phyloP scores from a whole-genome alignment of 2,329 filamentous ascomycete genomes.

The Seiridium unicorne region DNA sequence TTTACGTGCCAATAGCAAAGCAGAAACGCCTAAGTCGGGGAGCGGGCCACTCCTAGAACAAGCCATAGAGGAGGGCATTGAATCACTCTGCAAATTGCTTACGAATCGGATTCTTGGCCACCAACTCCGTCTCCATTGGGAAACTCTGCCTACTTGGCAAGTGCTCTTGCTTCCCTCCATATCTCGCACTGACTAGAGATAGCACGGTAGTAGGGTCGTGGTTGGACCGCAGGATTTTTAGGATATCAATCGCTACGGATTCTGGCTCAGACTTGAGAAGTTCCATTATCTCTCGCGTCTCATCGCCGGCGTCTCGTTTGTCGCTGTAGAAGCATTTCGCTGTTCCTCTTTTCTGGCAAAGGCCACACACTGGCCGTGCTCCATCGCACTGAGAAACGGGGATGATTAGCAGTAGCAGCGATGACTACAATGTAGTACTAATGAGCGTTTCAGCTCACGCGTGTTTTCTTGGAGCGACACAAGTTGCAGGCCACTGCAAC shows the following conservation, averaged over 20 bases:
- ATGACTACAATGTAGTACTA: not conserved
- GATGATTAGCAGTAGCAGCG: not conserved
- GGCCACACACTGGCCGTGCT: not conserved
- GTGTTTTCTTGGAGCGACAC: conserved; percentile 2
- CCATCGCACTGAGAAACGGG: conserved; percentile 5
- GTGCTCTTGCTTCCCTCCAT: not conserved
- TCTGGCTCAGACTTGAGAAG: not conserved
- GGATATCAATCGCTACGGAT: not conserved
- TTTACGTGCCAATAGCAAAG: too few relatives aligned
- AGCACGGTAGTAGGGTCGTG: not conserved
- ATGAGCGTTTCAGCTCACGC: not conserved
- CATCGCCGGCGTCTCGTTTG: not conserved
- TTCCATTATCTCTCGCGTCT: not conserved
- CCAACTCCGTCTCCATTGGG: not conserved
- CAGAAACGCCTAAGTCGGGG: too few relatives aligned
- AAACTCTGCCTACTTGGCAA: not conserved
- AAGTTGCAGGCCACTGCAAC: conserved; percentile 3
- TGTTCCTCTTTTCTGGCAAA: not conserved
- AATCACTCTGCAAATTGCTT: too few relatives aligned
- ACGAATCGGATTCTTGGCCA: not conserved
- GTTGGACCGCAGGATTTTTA: not conserved
- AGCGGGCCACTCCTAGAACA: too few relatives aligned
- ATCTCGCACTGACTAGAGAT: not conserved
- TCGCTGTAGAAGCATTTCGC: conserved; percentile 2
- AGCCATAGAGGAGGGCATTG: too few relatives aligned